A percentile compares a stretch with the other conserved stretches of the same genome.
Evolutionary conservation across 192 early-diverging fungal genomes (phyloP).

Genomic region (Chytriomyces hyalinus): DNA sequence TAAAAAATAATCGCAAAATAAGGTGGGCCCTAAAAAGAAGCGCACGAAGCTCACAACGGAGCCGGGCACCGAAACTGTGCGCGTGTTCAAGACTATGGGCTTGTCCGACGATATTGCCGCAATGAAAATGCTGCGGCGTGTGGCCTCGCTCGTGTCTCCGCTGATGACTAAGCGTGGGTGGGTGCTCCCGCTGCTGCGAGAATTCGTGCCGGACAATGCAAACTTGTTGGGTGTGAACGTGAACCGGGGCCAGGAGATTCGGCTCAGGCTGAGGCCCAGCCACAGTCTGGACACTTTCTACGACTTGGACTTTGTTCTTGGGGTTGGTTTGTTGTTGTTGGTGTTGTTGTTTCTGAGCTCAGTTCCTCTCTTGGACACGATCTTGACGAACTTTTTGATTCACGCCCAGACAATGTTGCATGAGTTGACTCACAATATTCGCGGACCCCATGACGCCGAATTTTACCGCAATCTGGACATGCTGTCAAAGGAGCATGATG

Average conservation of each 20-base stretch:
- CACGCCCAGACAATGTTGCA: constrained; percentile 71
- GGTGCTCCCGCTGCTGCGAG: constrained; percentile 58
- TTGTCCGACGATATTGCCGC: constrained; percentile 33
- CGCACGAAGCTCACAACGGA: constrained; percentile 10
- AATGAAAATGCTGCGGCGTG: constrained; percentile 29
- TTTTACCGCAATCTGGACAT: constrained; percentile 69
- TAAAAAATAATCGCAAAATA: not conserved
- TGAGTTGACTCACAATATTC: constrained; percentile 61
- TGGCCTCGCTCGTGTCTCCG: constrained; percentile 61
- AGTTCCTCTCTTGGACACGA: not conserved
- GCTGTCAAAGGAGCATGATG: constrained; percentile 68
- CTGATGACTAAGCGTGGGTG: constrained; percentile 72
- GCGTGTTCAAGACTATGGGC: constrained; percentile 33
- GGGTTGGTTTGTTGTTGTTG: constrained; percentile 22
- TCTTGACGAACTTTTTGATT: too few relatives aligned
- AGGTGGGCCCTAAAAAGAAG: not conserved
- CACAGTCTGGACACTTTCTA: constrained; percentile 61
- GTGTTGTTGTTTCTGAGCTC: not conserved
- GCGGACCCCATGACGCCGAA: constrained; percentile 67
- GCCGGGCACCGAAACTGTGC: constrained; percentile 7
- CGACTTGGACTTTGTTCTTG: constrained; percentile 66
- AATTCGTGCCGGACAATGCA: constrained; percentile 65
- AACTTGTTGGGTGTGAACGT: constrained; percentile 70
- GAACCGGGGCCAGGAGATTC: constrained; percentile 70
- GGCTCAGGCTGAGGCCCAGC: constrained; percentile 66